Evolutionary conservation across 1,284 basidiomycete species (phyloP).

Genomic region (Leccinum pachyderme): DNA sequence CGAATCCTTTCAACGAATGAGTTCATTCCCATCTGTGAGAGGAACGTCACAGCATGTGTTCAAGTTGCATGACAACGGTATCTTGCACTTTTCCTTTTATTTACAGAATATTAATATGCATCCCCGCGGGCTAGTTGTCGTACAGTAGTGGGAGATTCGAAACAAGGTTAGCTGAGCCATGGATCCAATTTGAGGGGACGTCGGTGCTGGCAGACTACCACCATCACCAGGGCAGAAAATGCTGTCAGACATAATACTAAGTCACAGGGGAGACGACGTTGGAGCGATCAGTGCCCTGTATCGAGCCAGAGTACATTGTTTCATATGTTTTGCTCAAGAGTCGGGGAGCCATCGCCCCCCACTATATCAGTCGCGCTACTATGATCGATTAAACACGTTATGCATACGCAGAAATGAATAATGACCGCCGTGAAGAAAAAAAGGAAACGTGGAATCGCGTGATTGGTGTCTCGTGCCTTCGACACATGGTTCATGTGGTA

Average conservation of each 20-base stretch:
- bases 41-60: not conserved
- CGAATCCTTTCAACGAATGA: not conserved
- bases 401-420: not conserved
- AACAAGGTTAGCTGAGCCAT: not conserved
- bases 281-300: conserved; percentile 6
- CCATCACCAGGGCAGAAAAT: not conserved
- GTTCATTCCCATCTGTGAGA: conserved; percentile 8
- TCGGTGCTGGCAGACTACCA: not conserved
- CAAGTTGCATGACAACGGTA: conserved; percentile 18
- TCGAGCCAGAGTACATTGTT: conserved; percentile 1
- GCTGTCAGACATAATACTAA: not conserved
- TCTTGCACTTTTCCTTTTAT: not conserved
- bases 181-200: not conserved
- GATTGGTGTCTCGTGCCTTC: not conserved
- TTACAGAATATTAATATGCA: not conserved
- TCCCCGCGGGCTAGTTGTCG: conserved; percentile 9
- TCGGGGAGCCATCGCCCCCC: not conserved
- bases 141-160: not conserved
- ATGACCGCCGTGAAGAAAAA: not conserved
- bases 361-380: conserved; percentile 1
- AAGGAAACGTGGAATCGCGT: conserved; percentile 3
- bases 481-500: not conserved
- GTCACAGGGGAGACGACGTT: not conserved
- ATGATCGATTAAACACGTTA: not conserved
- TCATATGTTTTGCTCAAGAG: not conserved